Conservation (phyloP, 2,329 filamentous ascomycete genomes). For the Claviceps pazoutovae region DNA sequence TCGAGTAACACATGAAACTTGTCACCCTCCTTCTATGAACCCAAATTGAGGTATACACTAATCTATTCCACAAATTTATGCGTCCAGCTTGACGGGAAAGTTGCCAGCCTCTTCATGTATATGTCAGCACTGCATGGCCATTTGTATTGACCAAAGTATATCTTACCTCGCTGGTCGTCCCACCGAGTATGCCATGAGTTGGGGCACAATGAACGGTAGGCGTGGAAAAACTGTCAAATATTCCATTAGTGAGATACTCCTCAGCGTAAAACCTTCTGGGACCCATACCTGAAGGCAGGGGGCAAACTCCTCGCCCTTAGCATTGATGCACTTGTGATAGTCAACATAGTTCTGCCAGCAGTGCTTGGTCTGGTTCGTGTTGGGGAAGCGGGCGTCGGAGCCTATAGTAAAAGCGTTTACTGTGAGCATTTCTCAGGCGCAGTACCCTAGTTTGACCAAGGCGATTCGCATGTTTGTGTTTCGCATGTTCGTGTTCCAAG, state of each 20-base stretch:
- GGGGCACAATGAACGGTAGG: conserved; percentile 95
- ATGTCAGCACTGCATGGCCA: conserved; percentile 11
- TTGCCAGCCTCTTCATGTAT: conserved; percentile 45
- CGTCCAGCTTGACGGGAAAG: conserved; percentile 53
- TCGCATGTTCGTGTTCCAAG: conserved; percentile 5
- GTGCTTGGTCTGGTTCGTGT: conserved; percentile 98
- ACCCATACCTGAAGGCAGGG: conserved; percentile 80
- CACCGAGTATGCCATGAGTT: conserved; percentile 86
- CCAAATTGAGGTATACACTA: conserved; percentile 9
- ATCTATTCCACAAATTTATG: conserved; percentile 25
- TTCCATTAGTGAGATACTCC: background rate
- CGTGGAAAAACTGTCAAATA: conserved; percentile 67
- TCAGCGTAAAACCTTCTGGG: background rate
- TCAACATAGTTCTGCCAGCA: conserved; percentile 99
- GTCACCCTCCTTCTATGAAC: conserved; percentile 17
- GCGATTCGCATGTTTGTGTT: conserved; percentile 11
- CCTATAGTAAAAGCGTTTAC: conserved; percentile 36
- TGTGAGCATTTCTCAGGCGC: conserved; percentile 6
- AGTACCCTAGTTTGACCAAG: conserved; percentile 14
- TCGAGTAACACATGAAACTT: conserved; percentile 24
- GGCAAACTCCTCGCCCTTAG: conserved; percentile 96
- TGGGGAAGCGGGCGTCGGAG: conserved; percentile 98
- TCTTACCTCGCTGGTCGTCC: conserved; percentile 91
- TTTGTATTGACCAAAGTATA: background rate
- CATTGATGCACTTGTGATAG: conserved; percentile 98